These are phyloP conservation scores for Starmerella kuoi DNA, from an alignment of 805 yeast genomes.

Conservation along the genomic window DNA sequence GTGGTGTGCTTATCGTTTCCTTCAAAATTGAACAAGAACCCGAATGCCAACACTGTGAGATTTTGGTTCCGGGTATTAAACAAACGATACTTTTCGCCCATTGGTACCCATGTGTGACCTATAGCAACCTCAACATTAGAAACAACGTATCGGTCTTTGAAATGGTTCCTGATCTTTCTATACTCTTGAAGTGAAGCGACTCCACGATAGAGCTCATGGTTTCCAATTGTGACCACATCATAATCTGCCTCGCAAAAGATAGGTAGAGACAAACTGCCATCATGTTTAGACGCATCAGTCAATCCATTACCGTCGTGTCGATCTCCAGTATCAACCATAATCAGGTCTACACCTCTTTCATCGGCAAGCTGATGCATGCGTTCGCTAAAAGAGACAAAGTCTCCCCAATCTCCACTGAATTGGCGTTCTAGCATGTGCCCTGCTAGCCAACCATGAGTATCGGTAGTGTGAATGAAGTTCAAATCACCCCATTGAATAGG, in stretches of 20 bases:
- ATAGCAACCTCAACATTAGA: constrained; percentile 29
- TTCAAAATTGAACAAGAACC: constrained; percentile 66
- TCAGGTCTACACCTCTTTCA: constrained; percentile 42
- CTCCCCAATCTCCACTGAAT: constrained; percentile 76
- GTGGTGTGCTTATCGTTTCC: constrained; percentile 44
- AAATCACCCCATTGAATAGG: constrained; percentile 56
- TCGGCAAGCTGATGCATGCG: constrained; percentile 39
- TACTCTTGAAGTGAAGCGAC: constrained; percentile 53
- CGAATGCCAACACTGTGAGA: constrained; percentile 48
- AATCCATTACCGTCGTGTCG: constrained; percentile 89
- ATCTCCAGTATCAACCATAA: constrained; percentile 79
- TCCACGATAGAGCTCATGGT: constrained; percentile 72
- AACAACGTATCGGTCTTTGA: constrained; percentile 49
- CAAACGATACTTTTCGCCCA: constrained; percentile 56
- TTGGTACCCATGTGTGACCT: constrained; percentile 36
- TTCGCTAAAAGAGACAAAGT: constrained; percentile 54
- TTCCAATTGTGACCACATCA: constrained; percentile 74
- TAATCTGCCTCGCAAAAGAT: constrained; percentile 52
- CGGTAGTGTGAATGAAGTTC: constrained; percentile 88
- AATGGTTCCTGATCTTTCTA: constrained; percentile 37
- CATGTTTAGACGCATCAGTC: constrained; percentile 54
- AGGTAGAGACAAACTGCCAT: constrained; percentile 48
- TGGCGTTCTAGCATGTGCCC: constrained; percentile 68
- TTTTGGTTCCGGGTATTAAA: constrained; percentile 47
- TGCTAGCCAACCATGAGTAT: constrained; percentile 90